Base-by-base conservation (phyloP, 2,329 filamentous ascomycete genomes). In the Zalaria sp. region DNA sequence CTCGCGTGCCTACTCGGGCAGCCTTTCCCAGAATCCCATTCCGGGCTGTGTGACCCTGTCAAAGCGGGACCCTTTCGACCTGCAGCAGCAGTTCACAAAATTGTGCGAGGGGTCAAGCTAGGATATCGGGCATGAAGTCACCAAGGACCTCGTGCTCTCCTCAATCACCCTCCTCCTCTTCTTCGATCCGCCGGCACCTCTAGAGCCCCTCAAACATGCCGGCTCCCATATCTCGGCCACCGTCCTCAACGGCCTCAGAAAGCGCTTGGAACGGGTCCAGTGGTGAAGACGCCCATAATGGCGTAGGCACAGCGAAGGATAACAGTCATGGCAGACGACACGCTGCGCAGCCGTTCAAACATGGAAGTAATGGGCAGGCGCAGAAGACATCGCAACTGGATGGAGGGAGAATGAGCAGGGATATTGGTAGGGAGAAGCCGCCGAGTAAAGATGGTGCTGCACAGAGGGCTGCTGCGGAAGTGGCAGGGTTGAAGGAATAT, bases 401-500 rank as follows among this genome's bases (percentile, higher is more conserved):
- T 27, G 37, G 31, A 27, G 35, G 27, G 5, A 27, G 31, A 25
- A 25, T 25, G 11, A 37, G 38, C 4, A 39, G 36, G 37, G 38
- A 38, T 11, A 32, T 38, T 8, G 44, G 40, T 31, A 46, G 44
- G 27, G 50, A 51, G 31, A 52, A 51, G 40, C 41, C 46, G 35
- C 77, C 79, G 11, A 76, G 73, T 49, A 75, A 60, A 49, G 71
- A 72, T 54, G 70, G 82, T 25, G 75, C 75, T 51, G 72, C 67
- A 32, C 74, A 79, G 49, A 76, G 81, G 49, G 77, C 79, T 4
- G 66, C 84, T 44, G 83, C 86, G 59, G 83, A 87, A 58, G 81
- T 69, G 32, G 64, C 80, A 3, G 83, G 81, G 25, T 62, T 88
- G 56, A 85, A 82, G 64, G 83, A 88, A 64, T 89, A 83, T 59